A percentile compares a stretch with the other conserved stretches of the same genome.
phyloP scores from a whole-genome alignment of 1,284 basidiomycete genomes.

The Ceratobasidium sp. region DNA sequence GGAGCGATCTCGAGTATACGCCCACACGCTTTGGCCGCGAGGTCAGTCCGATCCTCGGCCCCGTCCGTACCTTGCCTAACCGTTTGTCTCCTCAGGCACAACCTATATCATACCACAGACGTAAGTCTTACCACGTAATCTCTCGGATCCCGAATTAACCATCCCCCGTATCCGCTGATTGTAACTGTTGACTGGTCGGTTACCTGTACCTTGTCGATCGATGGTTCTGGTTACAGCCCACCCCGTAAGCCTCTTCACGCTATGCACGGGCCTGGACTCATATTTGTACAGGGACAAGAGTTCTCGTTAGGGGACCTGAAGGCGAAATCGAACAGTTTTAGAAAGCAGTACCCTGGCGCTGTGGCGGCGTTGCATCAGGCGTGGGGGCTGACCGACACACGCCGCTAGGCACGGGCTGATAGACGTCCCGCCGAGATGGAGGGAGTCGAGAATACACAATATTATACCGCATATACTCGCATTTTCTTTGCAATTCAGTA shows the following conservation, averaged over 20 bases:
- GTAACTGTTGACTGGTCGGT: neutral
- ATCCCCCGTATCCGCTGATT: neutral
- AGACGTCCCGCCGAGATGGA: neutral
- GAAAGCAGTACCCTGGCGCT: constrained; percentile 9
- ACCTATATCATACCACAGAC: constrained; percentile 28
- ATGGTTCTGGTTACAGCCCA: neutral
- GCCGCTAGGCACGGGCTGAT: neutral
- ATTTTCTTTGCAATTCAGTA: neutral
- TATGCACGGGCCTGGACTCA: neutral
- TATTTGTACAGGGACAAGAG: constrained; percentile 6
- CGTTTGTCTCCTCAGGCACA: neutral
- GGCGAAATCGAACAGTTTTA: constrained; percentile 22
- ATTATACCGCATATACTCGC: neutral
- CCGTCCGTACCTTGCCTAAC: neutral
- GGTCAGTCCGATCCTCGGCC: neutral
- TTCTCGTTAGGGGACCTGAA: constrained; percentile 31
- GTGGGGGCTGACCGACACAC: constrained; percentile 7
- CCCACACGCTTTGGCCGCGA: constrained; percentile 1
- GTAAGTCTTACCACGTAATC: too few species aligned
- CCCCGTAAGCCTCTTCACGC: neutral
- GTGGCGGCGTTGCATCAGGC: constrained; percentile 25
- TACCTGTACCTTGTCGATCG: too few species aligned
- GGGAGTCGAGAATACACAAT: too few species aligned
- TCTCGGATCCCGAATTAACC: too few species aligned
- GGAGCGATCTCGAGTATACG: constrained; percentile 21